phyloP scores from a whole-genome alignment of 73 alveolate species.

The Paramecium octaurelia region DNA sequence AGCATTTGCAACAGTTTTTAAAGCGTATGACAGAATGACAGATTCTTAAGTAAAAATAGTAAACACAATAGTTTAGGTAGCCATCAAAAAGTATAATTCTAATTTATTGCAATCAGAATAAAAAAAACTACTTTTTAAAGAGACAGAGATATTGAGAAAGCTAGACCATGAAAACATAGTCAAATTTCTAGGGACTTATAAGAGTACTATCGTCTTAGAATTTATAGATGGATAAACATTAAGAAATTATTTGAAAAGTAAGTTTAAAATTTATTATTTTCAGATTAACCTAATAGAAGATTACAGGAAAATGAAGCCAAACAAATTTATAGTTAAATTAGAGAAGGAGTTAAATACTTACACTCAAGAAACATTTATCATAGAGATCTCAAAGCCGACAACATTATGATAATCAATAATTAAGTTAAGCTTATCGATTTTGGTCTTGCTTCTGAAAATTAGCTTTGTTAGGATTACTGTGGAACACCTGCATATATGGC shows the following conservation, averaged over 20 bases:
- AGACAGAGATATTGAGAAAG: background rate
- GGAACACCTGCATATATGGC: conserved; percentile 34
- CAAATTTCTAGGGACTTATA: background rate
- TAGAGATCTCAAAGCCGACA: conserved; percentile 71
- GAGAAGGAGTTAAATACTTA: conserved; percentile 67
- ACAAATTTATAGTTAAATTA: conserved; percentile 18
- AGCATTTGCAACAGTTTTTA: background rate
- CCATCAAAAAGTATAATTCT: background rate
- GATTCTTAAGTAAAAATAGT: background rate
- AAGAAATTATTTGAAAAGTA: background rate
- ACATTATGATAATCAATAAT: conserved; percentile 34
- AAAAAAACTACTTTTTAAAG: background rate
- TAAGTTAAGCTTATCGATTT: background rate
- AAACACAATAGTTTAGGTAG: background rate
- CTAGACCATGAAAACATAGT: background rate
- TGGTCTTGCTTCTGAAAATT: conserved; percentile 34
- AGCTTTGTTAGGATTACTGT: conserved; percentile 41
- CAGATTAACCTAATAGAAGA: conserved; percentile 34
- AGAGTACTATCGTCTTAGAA: background rate
- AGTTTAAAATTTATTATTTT: background rate
- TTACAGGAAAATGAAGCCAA: conserved; percentile 69
- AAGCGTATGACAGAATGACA: background rate
- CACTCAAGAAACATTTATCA: conserved; percentile 72
- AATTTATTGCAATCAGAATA: background rate
- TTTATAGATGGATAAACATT: background rate